Evolutionary conservation across 2,329 filamentous ascomycete genomes (phyloP), one percentile per base, ranked within the genome.

Genomic region (Fusarium drepaniforme): DNA sequence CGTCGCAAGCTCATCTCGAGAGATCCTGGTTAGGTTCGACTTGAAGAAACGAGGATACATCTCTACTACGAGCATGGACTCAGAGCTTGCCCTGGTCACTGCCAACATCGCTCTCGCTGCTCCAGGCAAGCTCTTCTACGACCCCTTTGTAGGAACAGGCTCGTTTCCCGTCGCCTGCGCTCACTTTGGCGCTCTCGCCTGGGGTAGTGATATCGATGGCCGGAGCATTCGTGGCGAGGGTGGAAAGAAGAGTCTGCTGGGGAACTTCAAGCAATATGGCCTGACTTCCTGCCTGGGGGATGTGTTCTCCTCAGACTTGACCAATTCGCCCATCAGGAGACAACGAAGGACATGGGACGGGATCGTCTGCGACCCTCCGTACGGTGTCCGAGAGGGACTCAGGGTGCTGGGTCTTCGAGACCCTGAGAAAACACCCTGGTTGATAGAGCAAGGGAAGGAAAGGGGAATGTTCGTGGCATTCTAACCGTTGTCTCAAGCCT

Each of bases 51-150:
- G 97, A 33, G 89, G 90, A 44, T 99, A 99, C 81, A 98, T 99
- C 78, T 95, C 93, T 76, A 98, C 96, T 0, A 99, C 97, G 0
- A 97, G 94, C 56, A 98, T 99, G 97, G 97, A 99, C 81, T 94
- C 96, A 0, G 97, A 98, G 82, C 88, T 99, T 51, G 94, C 95
- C 15, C 88, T 99, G 1, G 86, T 99, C 25, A 98, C 96, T 0
- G 97, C 96, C 2, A 99, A 98, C 80, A 91, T 99, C 76, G 94
- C 94, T 0, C 90, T 94, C 16, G 95, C 95, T 0, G 92, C 86
- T 0, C 93, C 95, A 0, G 96, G 95, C 0, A 97, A 94, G 80
- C 81, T 98, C 3, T 94, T 97, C 78, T 98, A 96, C 79, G 97
- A 99, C 78, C 97, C 97, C 0, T 99, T 99, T 80, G 95, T 97